These are phyloP conservation scores for Aegilops speltoides DNA, from an alignment of 176 grass and related monocot species.

Conservation along the genomic window DNA sequence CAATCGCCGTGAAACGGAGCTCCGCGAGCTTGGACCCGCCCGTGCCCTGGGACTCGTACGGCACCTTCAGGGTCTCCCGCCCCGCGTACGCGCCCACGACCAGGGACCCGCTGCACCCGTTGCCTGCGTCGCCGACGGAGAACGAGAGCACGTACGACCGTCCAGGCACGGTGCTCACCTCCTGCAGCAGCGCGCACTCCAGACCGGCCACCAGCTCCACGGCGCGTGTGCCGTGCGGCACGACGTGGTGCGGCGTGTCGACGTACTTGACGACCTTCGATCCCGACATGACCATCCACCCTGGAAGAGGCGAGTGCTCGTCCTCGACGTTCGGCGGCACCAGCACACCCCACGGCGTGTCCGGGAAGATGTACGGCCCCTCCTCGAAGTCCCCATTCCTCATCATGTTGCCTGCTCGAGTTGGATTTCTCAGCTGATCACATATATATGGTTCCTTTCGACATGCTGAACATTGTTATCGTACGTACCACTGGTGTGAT, in stretches of 20 bases:
- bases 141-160: constrained; percentile 39
- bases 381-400: not conserved
- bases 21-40: constrained; percentile 16
- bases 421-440: too few relatives aligned
- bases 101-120: constrained; percentile 33
- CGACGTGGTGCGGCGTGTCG: constrained; percentile 43
- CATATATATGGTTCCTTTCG: too few relatives aligned
- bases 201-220: constrained; percentile 52
- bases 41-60: not conserved
- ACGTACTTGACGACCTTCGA: constrained; percentile 48
- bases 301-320: too few relatives aligned
- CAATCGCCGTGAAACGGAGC: constrained; percentile 35
- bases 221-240: constrained; percentile 43
- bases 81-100: constrained; percentile 40
- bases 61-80: not conserved
- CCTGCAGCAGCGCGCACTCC: constrained; percentile 53
- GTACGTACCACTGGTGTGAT: too few relatives aligned
- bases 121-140: constrained; percentile 35
- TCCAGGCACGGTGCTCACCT: constrained; percentile 31
- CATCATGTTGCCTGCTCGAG: not conserved
- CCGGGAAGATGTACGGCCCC: not conserved
- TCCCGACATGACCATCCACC: constrained; percentile 36
- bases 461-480: too few relatives aligned
- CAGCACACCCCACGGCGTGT: too few relatives aligned
- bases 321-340: too few relatives aligned